These are phyloP conservation scores for Trichosporon faecale DNA, from an alignment of 1,284 basidiomycete genomes.

Conservation along the genomic window DNA sequence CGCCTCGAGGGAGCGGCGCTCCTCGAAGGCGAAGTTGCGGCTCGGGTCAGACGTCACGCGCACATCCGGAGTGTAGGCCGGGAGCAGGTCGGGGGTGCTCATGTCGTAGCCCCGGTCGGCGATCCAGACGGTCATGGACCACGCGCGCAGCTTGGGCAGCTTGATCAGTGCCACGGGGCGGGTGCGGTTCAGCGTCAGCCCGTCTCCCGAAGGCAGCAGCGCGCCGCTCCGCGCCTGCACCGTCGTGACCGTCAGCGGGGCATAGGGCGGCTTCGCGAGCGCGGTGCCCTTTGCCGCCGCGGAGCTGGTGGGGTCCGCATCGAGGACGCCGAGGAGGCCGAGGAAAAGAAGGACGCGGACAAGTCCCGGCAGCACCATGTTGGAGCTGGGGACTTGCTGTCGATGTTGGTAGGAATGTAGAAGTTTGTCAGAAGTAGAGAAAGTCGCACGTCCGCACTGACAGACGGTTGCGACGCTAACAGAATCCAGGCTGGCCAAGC, in stretches of 20 bases:
- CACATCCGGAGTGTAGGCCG: constrained; percentile 15
- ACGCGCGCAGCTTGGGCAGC: not conserved
- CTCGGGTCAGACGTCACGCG: constrained; percentile 38
- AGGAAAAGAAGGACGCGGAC: not conserved
- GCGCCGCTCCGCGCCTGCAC: not conserved
- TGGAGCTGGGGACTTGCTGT: constrained; percentile 6
- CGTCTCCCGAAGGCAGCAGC: not conserved
- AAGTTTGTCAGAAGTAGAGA: too few relatives aligned
- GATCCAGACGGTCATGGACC: not conserved
- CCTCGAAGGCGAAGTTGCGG: constrained; percentile 22
- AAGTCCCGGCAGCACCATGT: constrained; percentile 6
- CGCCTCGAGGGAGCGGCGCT: not conserved
- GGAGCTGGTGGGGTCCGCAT: not conserved
- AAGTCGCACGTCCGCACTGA: not conserved
- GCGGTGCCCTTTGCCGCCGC: not conserved
- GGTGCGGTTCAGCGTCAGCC: constrained; percentile 12
- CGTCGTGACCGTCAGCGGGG: not conserved
- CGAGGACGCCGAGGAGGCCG: not conserved
- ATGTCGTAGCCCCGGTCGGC: constrained; percentile 29
- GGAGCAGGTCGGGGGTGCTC: constrained; percentile 27
- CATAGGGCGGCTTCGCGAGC: not conserved
- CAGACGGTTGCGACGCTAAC: not conserved
- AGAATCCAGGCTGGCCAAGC: not conserved
- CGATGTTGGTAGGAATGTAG: too few relatives aligned
- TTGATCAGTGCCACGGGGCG: not conserved